Conservation (phyloP, 352 stramenopile genomes). For the Albugo candida region DNA sequence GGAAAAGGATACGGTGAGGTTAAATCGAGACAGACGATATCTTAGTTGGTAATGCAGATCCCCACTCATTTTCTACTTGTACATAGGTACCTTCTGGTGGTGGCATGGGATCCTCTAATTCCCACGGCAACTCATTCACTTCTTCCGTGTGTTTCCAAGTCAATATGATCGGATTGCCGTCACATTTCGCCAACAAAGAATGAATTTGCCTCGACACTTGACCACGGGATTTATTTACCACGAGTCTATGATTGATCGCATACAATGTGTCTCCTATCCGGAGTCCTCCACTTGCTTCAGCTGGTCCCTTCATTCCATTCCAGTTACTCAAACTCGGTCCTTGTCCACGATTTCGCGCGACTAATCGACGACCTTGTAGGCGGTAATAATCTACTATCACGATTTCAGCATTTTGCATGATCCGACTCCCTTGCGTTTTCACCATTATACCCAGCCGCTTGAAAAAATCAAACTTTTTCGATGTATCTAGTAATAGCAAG, state of each 20-base stretch:
- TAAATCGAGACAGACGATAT: constrained; percentile 78
- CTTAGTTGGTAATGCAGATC: constrained; percentile 57
- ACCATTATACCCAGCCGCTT: constrained; percentile 57
- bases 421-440: constrained; percentile 57
- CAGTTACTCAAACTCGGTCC: constrained; percentile 58
- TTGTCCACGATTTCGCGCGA: constrained; percentile 46
- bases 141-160: constrained; percentile 74
- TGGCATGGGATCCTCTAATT: constrained; percentile 53
- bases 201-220: constrained; percentile 68
- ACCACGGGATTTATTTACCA: constrained; percentile 73
- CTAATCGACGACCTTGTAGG: constrained; percentile 55
- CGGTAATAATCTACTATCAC: constrained; percentile 64
- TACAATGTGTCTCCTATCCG: constrained; percentile 64
- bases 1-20: neutral
- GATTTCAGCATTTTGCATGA: constrained; percentile 72
- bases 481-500: constrained; percentile 39
- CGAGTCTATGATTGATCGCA: constrained; percentile 65
- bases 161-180: constrained; percentile 44
- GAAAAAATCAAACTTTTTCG: constrained; percentile 54
- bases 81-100: constrained; percentile 62
- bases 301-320: constrained; percentile 46
- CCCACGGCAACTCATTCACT: constrained; percentile 48
- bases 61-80: constrained; percentile 74
- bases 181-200: constrained; percentile 50
- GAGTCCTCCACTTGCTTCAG: constrained; percentile 46